Evolutionary conservation across 2,329 filamentous ascomycete species (phyloP), one percentile per base, ranked within the genome.

Genomic region (Fusarium setosum): DNA sequence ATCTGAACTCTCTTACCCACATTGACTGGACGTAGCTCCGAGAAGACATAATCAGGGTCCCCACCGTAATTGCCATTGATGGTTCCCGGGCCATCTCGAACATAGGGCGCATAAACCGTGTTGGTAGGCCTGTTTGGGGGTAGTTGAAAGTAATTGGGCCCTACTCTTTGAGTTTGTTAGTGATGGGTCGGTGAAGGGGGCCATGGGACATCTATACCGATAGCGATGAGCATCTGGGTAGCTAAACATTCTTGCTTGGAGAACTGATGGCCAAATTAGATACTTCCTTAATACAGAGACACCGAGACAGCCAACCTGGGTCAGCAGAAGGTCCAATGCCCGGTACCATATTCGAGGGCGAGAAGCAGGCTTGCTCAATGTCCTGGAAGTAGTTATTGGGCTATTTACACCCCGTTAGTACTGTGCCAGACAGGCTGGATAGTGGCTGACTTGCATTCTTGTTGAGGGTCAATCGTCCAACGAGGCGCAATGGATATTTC

Each of bases 331-430:
- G 83, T 42, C 84, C 88, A 51, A 89, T 82, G 5, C 90, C 89
- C 0, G 88, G 88, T 0, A 91, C 87, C 77, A 92, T 81, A 61
- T 85, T 88, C 0, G 85, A 86, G 0, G 90, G 89, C 0, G 86
- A 88, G 72, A 92, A 92, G 2, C 87, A 86, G 0, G 86, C 85
- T 75, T 92, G 89, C 73, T 92, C 89, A 55, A 91, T 86, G 68
- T 93, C 90, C 55, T 85, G 82, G 70, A 91, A 91, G 79, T 91
- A 92, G 77, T 92, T 91, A 53, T 84, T 76, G 1, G 67, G 65
- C 68, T 70, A 3, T 8, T 1, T 2, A 17, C 2, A 3, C 5
- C 4, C 6, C 1, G 4, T 49, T 13, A 31, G 32, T 3, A 7
- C 3, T 0, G 1, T 11, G 1, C 2, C 0, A 2, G 1, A 11